A percentile compares a stretch with the other conserved stretches of the same genome.
phyloP scores from a whole-genome alignment of 23 red algal genomes.

The Gracilaria domingensis region DNA sequence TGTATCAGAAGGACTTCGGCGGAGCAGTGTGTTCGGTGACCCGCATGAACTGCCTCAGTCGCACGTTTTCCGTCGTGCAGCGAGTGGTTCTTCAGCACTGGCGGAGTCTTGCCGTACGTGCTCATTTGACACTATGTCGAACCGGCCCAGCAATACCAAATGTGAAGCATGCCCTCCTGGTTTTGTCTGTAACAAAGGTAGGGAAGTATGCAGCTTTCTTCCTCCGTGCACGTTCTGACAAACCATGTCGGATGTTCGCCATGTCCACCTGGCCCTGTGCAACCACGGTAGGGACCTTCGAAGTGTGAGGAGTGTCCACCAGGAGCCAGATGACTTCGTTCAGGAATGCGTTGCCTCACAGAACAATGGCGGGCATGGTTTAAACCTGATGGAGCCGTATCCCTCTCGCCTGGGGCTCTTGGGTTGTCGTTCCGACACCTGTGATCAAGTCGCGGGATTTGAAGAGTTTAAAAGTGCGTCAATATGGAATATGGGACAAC shows the following conservation, averaged over 20 bases:
- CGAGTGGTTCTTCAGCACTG: not conserved
- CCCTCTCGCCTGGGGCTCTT: not conserved
- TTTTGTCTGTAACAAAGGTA: not conserved
- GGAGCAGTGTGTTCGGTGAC: conserved; percentile 3
- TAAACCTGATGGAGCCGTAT: not conserved
- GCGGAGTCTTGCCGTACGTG: not conserved
- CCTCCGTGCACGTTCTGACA: not conserved
- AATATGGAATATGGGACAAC: not conserved
- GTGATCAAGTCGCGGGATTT: conserved; percentile 12
- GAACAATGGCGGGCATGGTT: conserved; percentile 12
- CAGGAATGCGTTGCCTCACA: conserved; percentile 10
- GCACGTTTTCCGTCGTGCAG: not conserved
- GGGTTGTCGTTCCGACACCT: not conserved
- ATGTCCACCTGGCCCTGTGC: conserved; percentile 17
- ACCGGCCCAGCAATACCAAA: not conserved
- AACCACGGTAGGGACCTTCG: not conserved
- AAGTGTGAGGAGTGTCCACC: not conserved
- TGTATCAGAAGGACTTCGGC: not conserved
- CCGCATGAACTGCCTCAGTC: not conserved
- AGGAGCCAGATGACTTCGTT: conserved; percentile 13
- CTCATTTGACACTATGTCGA: not conserved
- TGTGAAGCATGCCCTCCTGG: conserved; percentile 29
- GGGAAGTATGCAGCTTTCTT: no score
- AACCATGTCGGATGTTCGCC: not conserved
- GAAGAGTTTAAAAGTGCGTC: not conserved